Percentiles rank a stretch among this genome's conserved stretches.
phyloP scores from a whole-genome alignment of 2,329 filamentous ascomycete genomes.

The Nectriaceae sp. region DNA sequence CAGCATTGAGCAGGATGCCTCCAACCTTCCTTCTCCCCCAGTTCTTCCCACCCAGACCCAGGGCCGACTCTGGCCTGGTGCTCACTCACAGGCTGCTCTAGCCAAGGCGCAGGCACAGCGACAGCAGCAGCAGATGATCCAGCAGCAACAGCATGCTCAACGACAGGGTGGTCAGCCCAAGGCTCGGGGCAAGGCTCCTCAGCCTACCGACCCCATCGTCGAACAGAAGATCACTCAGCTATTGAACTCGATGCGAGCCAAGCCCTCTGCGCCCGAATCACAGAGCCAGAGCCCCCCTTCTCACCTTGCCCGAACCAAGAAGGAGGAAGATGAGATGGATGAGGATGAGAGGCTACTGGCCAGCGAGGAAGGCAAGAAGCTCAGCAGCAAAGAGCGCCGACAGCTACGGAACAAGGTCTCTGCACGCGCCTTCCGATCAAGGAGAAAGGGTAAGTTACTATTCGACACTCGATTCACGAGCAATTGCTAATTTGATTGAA shows the following conservation, averaged over 20 bases:
- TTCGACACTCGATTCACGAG: slow-evolving; percentile 15
- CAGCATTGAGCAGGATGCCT: slow-evolving; percentile 62
- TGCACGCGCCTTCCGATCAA: slow-evolving; percentile 93
- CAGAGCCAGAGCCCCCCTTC: slow-evolving; percentile 51
- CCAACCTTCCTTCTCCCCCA: slow-evolving; percentile 46
- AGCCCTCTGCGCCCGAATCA: slow-evolving; percentile 56
- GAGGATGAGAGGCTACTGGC: slow-evolving; percentile 91
- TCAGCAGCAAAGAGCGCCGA: slow-evolving; percentile 95
- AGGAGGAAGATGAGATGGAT: slow-evolving; percentile 98
- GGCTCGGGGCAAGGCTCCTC: slow-evolving; percentile 51
- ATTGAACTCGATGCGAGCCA: slow-evolving; percentile 87
- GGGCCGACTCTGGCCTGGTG: slow-evolving; percentile 85
- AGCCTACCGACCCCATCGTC: slow-evolving; percentile 67
- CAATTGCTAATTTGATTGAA: neutral
- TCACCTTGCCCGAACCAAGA: slow-evolving; percentile 74
- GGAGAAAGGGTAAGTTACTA: slow-evolving; percentile 81
- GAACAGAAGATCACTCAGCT: slow-evolving; percentile 95
- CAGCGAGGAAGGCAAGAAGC: slow-evolving; percentile 98
- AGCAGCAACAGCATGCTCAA: slow-evolving; percentile 48
- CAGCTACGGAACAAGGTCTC: slow-evolving; percentile 99
- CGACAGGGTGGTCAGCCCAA: slow-evolving; percentile 50
- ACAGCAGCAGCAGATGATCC: slow-evolving; percentile 62
- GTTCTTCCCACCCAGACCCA: slow-evolving; percentile 56
- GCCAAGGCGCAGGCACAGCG: slow-evolving; percentile 72
- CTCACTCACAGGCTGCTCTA: slow-evolving; percentile 86